Evolutionary conservation across 345 rosid genomes (phyloP).

Genomic region (Gossypium mustelinum): DNA sequence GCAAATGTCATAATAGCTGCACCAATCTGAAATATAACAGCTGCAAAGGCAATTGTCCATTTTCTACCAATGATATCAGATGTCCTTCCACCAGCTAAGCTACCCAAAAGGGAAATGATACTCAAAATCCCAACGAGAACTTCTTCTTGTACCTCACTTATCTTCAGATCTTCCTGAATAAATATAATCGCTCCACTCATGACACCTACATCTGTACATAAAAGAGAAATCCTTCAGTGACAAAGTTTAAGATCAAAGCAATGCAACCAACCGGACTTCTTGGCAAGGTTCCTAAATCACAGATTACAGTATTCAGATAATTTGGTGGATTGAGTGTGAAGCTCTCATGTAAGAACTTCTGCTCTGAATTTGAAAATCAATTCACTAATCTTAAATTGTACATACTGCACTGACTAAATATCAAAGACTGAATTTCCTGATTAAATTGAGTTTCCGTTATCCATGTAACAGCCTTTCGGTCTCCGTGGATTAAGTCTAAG

Average conservation of each 20-base stretch:
- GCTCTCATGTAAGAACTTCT: no score
- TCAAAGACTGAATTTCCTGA: no score
- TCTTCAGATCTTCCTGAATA: constrained; percentile 78
- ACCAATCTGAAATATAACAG: constrained; percentile 66
- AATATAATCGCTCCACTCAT: constrained; percentile 95
- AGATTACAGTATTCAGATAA: not conserved
- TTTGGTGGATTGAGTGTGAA: no score
- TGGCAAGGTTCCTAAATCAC: not conserved
- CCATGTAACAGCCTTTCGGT: not conserved
- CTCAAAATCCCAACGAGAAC: constrained; percentile 79
- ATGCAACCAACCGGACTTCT: not conserved
- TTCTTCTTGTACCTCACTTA: constrained; percentile 76
- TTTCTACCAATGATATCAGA: constrained; percentile 80
- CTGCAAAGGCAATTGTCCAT: constrained; percentile 93
- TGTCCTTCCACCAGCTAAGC: constrained; percentile 86
- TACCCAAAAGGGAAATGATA: constrained; percentile 74
- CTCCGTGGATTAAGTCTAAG: not conserved
- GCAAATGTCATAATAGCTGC: constrained; percentile 81
- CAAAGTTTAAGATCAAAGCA: not conserved
- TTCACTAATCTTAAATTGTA: no score
- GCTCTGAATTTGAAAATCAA: no score
- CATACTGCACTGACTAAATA: no score
- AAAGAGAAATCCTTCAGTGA: not conserved
- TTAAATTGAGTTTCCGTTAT: no score
- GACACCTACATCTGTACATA: constrained; percentile 77